phyloP scores from a whole-genome alignment of 129 eudicot species.

The Escallonia herrerae region DNA sequence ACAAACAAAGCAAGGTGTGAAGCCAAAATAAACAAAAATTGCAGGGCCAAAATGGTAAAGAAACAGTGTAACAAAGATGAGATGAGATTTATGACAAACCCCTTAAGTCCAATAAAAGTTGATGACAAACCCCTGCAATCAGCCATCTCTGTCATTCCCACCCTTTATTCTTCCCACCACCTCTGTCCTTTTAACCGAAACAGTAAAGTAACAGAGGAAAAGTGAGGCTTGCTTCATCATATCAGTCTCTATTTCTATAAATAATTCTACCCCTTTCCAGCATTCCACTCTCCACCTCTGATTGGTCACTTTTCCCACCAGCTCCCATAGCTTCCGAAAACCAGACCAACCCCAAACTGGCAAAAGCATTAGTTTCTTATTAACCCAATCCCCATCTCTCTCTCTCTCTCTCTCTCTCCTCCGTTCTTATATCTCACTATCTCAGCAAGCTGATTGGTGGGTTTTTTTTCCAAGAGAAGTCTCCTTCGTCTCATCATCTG shows the following conservation, averaged over 20 bases:
- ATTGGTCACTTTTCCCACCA: slow-evolving; percentile 27
- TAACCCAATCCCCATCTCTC: background rate
- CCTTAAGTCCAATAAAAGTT: too few species aligned
- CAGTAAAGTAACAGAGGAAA: background rate
- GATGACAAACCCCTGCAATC: background rate
- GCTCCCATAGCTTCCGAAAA: slow-evolving; percentile 20
- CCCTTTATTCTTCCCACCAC: background rate
- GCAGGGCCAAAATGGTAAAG: too few species aligned
- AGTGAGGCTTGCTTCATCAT: slow-evolving; percentile 9
- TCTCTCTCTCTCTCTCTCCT: slow-evolving; percentile 10
- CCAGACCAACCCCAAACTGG: slow-evolving; percentile 23
- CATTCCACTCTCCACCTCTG: slow-evolving; percentile 6
- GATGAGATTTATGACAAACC: too few species aligned
- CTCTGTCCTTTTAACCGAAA: background rate
- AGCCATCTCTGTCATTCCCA: background rate
- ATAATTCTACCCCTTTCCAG: background rate
- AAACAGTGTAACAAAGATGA: too few species aligned
- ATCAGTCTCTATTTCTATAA: background rate
- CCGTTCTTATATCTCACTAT: background rate
- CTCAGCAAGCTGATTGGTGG: slow-evolving; percentile 9
- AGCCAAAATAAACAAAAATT: too few species aligned
- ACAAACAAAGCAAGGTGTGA: too few species aligned
- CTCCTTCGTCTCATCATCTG: slow-evolving; percentile 10
- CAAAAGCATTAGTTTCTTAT: background rate
- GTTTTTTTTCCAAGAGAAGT: slow-evolving; percentile 8